Conservation (phyloP, 1,284 basidiomycete genomes). For the Rhodotorula mucilaginosa region DNA sequence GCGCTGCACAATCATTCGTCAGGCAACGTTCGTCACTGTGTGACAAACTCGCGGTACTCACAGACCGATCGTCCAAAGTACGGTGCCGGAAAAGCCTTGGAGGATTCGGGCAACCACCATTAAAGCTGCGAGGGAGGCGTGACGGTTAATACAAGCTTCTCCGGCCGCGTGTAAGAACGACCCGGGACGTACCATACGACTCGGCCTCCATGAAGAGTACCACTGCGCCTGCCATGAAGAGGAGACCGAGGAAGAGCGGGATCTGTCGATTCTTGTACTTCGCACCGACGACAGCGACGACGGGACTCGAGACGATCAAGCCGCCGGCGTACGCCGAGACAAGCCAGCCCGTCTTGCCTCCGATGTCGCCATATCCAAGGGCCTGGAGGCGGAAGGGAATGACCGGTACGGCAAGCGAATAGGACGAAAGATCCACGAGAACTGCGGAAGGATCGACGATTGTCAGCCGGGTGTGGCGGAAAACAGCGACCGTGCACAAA, state of each 20-base stretch:
- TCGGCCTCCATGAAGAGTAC: slow-evolving; percentile 43
- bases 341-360: slow-evolving; percentile 42
- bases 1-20: slow-evolving; percentile 1
- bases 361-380: slow-evolving; percentile 39
- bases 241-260: slow-evolving; percentile 35
- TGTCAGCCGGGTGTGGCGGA: neutral
- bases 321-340: slow-evolving; percentile 42
- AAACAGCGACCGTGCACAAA: neutral
- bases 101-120: slow-evolving; percentile 42
- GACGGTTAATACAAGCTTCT: no score
- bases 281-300: slow-evolving; percentile 12
- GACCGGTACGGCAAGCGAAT: slow-evolving; percentile 31
- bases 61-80: slow-evolving; percentile 40
- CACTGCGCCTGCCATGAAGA: slow-evolving; percentile 42
- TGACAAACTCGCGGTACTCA: neutral
- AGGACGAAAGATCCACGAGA: slow-evolving; percentile 27
- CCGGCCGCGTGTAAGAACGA: no score
- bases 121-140: neutral
- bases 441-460: slow-evolving; percentile 3
- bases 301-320: slow-evolving; percentile 33
- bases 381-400: slow-evolving; percentile 41
- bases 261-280: slow-evolving; percentile 30
- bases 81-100: slow-evolving; percentile 43
- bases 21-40: no score
- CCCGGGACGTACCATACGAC: slow-evolving; percentile 10